Conservation (phyloP, 2,329 filamentous ascomycete species). For the Ustulina deusta region DNA sequence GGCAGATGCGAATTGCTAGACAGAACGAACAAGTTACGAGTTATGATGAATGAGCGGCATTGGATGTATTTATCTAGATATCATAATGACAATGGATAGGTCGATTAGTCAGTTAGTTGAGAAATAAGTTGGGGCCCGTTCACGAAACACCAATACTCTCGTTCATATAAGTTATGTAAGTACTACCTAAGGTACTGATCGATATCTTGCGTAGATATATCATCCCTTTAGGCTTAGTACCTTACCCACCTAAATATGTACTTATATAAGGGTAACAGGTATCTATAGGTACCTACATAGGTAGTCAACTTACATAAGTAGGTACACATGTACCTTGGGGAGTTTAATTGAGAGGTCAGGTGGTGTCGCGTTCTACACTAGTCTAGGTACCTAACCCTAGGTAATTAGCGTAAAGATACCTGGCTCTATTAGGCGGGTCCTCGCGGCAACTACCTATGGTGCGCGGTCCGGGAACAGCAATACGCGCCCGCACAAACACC, state of each 20-base stretch:
- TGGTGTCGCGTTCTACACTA: conserved; percentile 39
- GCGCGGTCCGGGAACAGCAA: conserved; percentile 19
- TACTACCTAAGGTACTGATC: too few relatives aligned
- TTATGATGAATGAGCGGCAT: conserved; percentile 28
- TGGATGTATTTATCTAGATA: conserved; percentile 10
- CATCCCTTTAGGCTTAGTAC: too few relatives aligned
- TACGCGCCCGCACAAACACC: conserved; percentile 24
- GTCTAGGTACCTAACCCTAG: conserved; percentile 25
- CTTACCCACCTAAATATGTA: too few relatives aligned
- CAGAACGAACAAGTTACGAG: background rate
- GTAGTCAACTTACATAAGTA: background rate
- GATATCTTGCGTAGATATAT: too few relatives aligned
- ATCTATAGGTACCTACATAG: background rate
- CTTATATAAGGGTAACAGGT: too few relatives aligned
- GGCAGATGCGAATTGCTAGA: conserved; percentile 35
- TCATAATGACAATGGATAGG: conserved; percentile 2
- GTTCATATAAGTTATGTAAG: too few relatives aligned
- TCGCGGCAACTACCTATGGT: conserved; percentile 30
- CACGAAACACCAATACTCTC: background rate
- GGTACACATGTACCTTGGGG: background rate
- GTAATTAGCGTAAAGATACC: conserved; percentile 19
- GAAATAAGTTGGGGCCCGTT: background rate
- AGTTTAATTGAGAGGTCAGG: conserved; percentile 42
- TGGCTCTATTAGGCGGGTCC: conserved; percentile 38
- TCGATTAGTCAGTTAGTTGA: background rate